Evolutionary conservation across 2,329 filamentous ascomycete species (phyloP), one percentile per base, ranked within the genome.

Genomic region (Ilyonectria robusta): DNA sequence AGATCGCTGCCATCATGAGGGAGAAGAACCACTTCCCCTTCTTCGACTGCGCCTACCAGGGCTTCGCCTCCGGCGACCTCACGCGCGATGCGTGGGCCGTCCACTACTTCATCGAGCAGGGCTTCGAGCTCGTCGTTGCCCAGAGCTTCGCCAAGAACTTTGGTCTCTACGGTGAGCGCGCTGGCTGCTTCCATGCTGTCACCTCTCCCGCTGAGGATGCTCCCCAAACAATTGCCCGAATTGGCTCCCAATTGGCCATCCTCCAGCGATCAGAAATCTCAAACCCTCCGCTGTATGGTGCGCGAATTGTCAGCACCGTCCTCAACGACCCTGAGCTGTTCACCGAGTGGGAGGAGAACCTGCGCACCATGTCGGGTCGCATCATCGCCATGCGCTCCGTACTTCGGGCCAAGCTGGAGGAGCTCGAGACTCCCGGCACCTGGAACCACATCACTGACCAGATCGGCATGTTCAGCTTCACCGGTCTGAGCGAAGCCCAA

Each of bases 401-500:
- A 4, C 84, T 99, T 74, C 89, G 94, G 57, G 83, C 85, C 62
- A 94, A 95, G 82, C 89, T 99, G 11, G 95, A 98, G 83, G 89
- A 91, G 77, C 88, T 95, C 66, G 90, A 89, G 33, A 98, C 96
- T 0, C 95, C 95, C 0, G 95, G 95, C 35, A 92, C 89, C 15
- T 99, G 96, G 96, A 94, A 95, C 78, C 96, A 99, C 84, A 97
- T 99, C 80, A 98, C 95, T 17, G 93, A 97, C 77, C 96, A 99
- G 87, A 99, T 99, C 79, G 96, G 96, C 84, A 99, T 99, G 96
- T 99, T 99, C 85, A 95, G 92, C 81, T 99, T 97, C 81, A 97
- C 94, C 1, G 94, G 94, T 13, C 83, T 97, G 79, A 88, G 81
- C 13, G 92, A 94, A 83, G 79, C 88, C 69, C 93, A 96, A 79